Base-by-base conservation (phyloP, 306 rosid genomes). In the Sechiopsis laciniata region DNA sequence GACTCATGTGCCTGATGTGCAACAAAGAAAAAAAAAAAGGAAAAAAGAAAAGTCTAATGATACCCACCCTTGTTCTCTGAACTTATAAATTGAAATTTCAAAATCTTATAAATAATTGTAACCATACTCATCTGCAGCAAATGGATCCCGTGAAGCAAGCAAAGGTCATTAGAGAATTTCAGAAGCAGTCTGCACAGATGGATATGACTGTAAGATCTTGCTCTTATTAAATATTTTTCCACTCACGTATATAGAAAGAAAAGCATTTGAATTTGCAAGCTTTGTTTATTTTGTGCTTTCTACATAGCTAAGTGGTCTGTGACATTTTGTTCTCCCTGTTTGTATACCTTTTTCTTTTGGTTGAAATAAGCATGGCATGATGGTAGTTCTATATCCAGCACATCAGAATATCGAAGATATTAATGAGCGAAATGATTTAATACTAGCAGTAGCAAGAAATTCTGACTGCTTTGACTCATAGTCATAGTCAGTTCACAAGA, bases 141-240 rank as follows among this genome's bases (percentile, higher is more conserved):
- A 91, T 95, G 97, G 88, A 12, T 45, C 99, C 99, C 3, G 86
- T 83, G 56, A 89, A 91, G 81, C 99, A 95, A 78, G 97, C 93
- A 46, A 86, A 88, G 78, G 68, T 89, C 74, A 78, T 95, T 3
- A 86, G 32, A 56, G 95, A 95, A 66, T 95, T 95, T 82, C 99
- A 95, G 84, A 95, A 83, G 85, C 97, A 95, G 77, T 89, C 97
- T 14, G 96, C 97, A n/a, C 96, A 91, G 80, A 95, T 95, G 97
- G 99, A 95, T 84, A 95, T 95, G 99, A 89, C 97, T 72, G 97
- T 95, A 91, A 85, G 96, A 83, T 73, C 71, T 48, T 64, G 40
- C 72, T 74, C 71, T 74, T 15, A 37, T 72, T 72, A 52, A 5
- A 51, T 19, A 22, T 69, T 69, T 22, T 50, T 22, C 40, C 4